phyloP scores from a whole-genome alignment of 2,329 filamentous ascomycete species.

The Bipolaris sorokiniana region DNA sequence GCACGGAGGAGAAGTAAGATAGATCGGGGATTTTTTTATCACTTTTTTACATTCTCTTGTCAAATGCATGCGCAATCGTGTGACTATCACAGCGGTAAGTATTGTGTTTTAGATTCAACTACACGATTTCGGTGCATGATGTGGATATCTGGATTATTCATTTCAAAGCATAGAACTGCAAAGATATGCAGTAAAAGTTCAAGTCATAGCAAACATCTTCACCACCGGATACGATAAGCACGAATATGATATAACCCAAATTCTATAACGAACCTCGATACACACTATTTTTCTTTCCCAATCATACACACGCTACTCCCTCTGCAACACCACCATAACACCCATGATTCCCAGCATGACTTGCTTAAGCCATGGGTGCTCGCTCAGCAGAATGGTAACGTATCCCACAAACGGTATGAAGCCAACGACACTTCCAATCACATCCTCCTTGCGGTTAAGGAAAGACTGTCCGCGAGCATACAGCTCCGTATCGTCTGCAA shows the following conservation, averaged over 20 bases:
- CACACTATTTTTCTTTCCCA: neutral
- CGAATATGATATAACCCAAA: neutral
- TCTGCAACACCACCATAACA: constrained; percentile 86
- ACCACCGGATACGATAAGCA: neutral
- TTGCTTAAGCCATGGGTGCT: constrained; percentile 97
- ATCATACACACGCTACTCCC: constrained; percentile 67
- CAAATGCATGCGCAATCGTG: no score
- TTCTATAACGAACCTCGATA: neutral
- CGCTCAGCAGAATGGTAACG: constrained; percentile 92
- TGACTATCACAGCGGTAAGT: no score
- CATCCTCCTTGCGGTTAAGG: constrained; percentile 79
- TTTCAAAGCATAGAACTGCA: neutral
- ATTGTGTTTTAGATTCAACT: no score
- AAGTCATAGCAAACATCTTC: no score
- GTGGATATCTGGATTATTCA: constrained; percentile 16
- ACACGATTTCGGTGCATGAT: neutral
- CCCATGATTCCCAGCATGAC: constrained; percentile 96
- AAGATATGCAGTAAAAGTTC: neutral
- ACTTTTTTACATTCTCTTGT: no score
- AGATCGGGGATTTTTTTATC: no score
- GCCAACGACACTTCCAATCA: constrained; percentile 88
- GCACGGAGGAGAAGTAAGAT: no score
- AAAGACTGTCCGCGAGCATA: constrained; percentile 89
- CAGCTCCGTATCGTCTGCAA: constrained; percentile 87
- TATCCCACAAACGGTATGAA: constrained; percentile 97